Conservation (phyloP, 176 grass and related monocot genomes). For the Typha latifolia region DNA sequence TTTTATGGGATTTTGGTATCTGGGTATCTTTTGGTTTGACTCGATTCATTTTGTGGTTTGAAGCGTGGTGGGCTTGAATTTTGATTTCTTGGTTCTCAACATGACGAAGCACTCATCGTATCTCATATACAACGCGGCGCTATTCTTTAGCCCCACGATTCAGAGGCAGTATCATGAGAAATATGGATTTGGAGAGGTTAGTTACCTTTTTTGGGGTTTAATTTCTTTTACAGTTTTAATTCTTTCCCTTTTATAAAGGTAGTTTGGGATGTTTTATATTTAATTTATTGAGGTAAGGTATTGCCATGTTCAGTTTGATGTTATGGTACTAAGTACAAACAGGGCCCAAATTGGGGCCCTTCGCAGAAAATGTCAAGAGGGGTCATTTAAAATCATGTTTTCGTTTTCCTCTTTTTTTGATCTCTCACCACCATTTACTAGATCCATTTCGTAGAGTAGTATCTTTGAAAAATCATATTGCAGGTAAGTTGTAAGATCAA, state of each 20-base stretch:
- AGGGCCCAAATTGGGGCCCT: too few relatives aligned
- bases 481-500: too few relatives aligned
- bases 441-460: too few relatives aligned
- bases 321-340: too few relatives aligned
- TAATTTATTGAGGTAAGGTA: too few relatives aligned
- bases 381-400: too few relatives aligned
- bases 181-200: constrained; percentile 68
- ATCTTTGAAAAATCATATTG: too few relatives aligned
- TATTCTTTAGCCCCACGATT: constrained; percentile 69
- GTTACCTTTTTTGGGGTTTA: constrained; percentile 8
- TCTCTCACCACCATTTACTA: too few relatives aligned
- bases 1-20: neutral
- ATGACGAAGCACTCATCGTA: constrained; percentile 97
- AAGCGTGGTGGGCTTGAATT: constrained; percentile 90
- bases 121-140: constrained; percentile 72
- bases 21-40: neutral
- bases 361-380: too few relatives aligned
- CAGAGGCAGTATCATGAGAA: constrained; percentile 86
- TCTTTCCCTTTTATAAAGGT: neutral
- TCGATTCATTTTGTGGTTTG: constrained; percentile 20
- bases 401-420: too few relatives aligned
- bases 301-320: too few relatives aligned
- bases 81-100: constrained; percentile 85
- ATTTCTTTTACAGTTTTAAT: constrained; percentile 1
- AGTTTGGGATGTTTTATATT: neutral